Base-by-base conservation (phyloP, 805 yeast species). In the Lipomyces yamadae region DNA sequence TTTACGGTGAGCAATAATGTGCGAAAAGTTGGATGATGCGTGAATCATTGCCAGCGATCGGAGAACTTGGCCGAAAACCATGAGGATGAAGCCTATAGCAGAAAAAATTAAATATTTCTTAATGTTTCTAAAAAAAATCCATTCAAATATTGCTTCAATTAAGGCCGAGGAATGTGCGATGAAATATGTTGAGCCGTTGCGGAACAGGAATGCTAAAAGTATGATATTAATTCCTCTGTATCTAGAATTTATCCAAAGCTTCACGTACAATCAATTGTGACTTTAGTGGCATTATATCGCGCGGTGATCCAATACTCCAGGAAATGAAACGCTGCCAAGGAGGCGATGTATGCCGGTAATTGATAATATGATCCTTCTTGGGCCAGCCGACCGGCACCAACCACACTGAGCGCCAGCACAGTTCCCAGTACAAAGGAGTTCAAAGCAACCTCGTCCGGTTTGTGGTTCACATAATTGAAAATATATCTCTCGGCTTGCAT, bases 21-120 rank as follows among this genome's bases (percentile, higher is more conserved):
- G 99, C 61, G 91, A 89, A 78, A 95, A 95, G 2, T 96, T 91
- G 61, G 84, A 83, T 1, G 92, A 91, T 0, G 98, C 97, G 0
- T 93, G 89, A 67, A 84, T 82, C 99, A 95, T 95, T 0, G 98
- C 94, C 45, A 81, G 61, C 0, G 94, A 83, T 62, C 99, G 82
- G 3, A 86, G 74, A 0, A 73, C 24, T 74, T 95, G 99, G 0
- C 98, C 97, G 1, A 76, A 50, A 0, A 85, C 32, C 0, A 86
- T 73, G 1, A 88, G 34, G 0, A 71, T 13, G 0, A 86, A 58
- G 0, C 97, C 98, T 0, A 81, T 0, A 0, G 60, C 2, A 60
- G 80, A 73, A 52, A 80, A 48, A 0, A 59, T 13, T 2, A 61
- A 15, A 55, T 64, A 56, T 0, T 68, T 58, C n/a, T 52, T 61